Conservation (phyloP, 2,329 filamentous ascomycete genomes). For the Fusarium sp. region DNA sequence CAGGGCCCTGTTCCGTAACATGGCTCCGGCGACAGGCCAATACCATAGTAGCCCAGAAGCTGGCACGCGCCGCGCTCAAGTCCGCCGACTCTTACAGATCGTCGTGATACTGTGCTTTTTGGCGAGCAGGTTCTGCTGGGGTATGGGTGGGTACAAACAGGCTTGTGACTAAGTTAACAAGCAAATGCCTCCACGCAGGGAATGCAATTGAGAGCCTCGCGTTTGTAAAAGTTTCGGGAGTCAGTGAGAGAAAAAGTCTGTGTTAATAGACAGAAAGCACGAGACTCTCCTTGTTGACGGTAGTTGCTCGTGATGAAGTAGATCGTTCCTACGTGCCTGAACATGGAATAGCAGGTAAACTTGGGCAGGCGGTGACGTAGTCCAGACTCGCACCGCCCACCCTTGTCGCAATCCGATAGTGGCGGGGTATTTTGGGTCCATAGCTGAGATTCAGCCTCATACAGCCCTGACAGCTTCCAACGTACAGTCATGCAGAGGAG, state of each 20-base stretch:
- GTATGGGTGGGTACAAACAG: slow-evolving; percentile 15
- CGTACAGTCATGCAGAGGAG: neutral
- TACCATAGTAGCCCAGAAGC: slow-evolving; percentile 47
- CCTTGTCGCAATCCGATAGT: slow-evolving; percentile 29
- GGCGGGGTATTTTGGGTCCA: slow-evolving; percentile 28
- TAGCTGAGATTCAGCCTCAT: slow-evolving; percentile 19
- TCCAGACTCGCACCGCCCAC: slow-evolving; percentile 39
- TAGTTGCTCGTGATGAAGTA: slow-evolving; percentile 38
- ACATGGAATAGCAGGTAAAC: slow-evolving; percentile 30
- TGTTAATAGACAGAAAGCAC: slow-evolving; percentile 4
- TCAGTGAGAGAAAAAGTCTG: neutral
- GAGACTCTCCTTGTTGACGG: slow-evolving; percentile 7
- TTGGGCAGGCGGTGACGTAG: slow-evolving; percentile 45
- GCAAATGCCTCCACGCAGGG: slow-evolving; percentile 8
- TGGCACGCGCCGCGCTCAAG: slow-evolving; percentile 32
- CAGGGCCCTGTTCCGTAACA: slow-evolving; percentile 67
- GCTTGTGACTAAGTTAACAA: slow-evolving; percentile 2
- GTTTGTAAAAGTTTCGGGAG: neutral
- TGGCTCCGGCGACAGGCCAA: slow-evolving; percentile 49
- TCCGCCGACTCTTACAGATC: slow-evolving; percentile 25
- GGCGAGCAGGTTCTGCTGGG: slow-evolving; percentile 11
- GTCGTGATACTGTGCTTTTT: slow-evolving; percentile 3
- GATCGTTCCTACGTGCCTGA: slow-evolving; percentile 10
- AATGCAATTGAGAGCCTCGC: neutral
- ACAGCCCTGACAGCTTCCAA: neutral